Percentiles rank a stretch among this genome's conserved stretches.
These are phyloP conservation scores for Cucurbita moschata DNA, from an alignment of 306 rosid genomes.

Conservation along the genomic window DNA sequence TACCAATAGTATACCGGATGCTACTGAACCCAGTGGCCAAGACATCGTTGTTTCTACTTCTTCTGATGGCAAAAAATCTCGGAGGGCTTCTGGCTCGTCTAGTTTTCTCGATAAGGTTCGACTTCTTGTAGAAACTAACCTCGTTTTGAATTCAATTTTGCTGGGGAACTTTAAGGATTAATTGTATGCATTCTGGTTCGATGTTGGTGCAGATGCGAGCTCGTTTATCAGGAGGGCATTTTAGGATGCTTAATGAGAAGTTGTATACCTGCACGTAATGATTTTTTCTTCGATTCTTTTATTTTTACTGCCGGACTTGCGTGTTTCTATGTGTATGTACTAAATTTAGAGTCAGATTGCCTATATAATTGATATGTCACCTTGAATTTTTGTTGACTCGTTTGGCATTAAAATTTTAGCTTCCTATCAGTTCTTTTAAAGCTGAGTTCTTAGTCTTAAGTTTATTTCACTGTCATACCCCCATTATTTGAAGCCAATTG, in stretches of 20 bases:
- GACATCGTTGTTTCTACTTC: conserved; percentile 3
- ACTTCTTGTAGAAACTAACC: neutral
- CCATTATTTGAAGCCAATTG: neutral
- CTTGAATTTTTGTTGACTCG: neutral
- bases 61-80: conserved; percentile 18
- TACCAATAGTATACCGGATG: neutral
- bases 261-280: conserved; percentile 89
- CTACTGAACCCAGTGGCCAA: neutral
- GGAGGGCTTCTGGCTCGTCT: conserved; percentile 27
- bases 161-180: neutral
- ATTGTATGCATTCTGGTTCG: neutral
- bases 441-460: neutral
- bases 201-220: conserved; percentile 58
- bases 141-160: neutral
- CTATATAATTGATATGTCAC: neutral
- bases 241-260: conserved; percentile 93
- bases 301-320: neutral
- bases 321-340: neutral
- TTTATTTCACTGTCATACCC: neutral
- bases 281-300: neutral
- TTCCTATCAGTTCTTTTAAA: neutral
- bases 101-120: conserved; percentile 52
- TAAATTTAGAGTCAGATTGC: neutral
- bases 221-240: conserved; percentile 80
- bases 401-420: neutral